Evolutionary conservation across 2,329 filamentous ascomycete species (phyloP), one percentile per base, ranked within the genome.

Genomic region (Hortaea sp.): DNA sequence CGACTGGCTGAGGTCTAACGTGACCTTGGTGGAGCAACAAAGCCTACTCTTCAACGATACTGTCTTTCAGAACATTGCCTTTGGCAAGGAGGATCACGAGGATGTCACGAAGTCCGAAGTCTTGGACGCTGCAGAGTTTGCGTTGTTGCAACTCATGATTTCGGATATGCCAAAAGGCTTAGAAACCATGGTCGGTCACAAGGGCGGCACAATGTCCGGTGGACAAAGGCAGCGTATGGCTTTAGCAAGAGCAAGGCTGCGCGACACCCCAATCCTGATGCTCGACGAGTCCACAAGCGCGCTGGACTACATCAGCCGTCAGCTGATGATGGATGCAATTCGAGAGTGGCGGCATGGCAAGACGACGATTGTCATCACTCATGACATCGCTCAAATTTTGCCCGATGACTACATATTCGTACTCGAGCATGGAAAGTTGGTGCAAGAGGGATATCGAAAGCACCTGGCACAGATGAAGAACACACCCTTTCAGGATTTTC

Each of bases 341-440:
- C 75, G 87, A 6, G 60, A 75, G 13, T 95, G 88, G 90, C 76
- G 92, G 20, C 70, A 68, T 32, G 82, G 77, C 0, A 92, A 86
- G 62, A 95, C 89, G 0, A 97, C 90, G 0, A 85, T 97, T 43
- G 79, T 97, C 53, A 90, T 97, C 56, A 95, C 92, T 0, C 90
- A 97, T 58, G 88, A 97, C 53, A 76, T 92, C 30, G 76, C 79
- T 0, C 84, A 90, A 53, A 90, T 97, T 7, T 63, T 68, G 4
- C 68, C 78, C 0, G 63, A 80, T 0, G 88, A 97, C 52, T 89
- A 83, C 51, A 76, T 94, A 0, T 94, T 89, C 54, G 76, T 95
- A 7, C 69, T 97, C 61, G 82, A 90, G 30, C 67, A 79, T 7
- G 84, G 85, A 0, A 62, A 61, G 0, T 69, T 95, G 0, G 75